Evolutionary conservation across 768 basidiomycete genomes (phyloP).

Genomic region (Zangia roseola): DNA sequence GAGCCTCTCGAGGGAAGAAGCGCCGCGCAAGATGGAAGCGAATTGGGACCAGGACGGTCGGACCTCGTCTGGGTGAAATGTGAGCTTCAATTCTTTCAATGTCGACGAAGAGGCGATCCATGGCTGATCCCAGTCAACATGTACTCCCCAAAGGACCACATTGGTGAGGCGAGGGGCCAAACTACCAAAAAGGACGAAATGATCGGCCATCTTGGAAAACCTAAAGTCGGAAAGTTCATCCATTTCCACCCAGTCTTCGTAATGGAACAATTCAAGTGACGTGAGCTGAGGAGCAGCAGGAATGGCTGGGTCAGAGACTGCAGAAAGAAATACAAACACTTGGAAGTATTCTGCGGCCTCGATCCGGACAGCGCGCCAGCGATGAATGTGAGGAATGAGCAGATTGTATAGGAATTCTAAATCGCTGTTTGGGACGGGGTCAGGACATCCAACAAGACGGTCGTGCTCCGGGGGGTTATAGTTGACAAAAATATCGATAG

Average conservation of each 20-base stretch:
- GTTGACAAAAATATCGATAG: conserved; percentile 53
- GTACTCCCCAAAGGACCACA: conserved; percentile 65
- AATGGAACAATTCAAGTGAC: conserved; percentile 52
- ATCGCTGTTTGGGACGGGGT: conserved; percentile 21
- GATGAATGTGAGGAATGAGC: conserved; percentile 51
- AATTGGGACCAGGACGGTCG: conserved; percentile 60
- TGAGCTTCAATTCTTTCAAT: conserved; percentile 54
- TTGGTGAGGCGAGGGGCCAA: conserved; percentile 49
- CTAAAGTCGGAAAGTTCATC: conserved; percentile 30
- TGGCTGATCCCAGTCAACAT: conserved; percentile 60
- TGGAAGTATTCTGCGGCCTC: conserved; percentile 45
- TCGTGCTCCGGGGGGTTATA: conserved; percentile 34
- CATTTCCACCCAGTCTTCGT: conserved; percentile 38
- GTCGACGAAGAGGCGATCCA: conserved; percentile 24
- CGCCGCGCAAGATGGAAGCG: conserved; percentile 46
- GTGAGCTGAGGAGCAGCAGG: conserved; percentile 54
- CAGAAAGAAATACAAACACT: conserved; percentile 43
- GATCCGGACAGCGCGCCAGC: conserved; percentile 54
- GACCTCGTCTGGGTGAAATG: conserved; percentile 61
- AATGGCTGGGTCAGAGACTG: conserved; percentile 38
- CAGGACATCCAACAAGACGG: conserved; percentile 12
- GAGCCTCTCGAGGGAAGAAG: conserved; percentile 54
- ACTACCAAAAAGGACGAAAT: conserved; percentile 53
- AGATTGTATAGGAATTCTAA: conserved; percentile 29
- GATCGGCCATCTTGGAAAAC: conserved; percentile 26